Percentiles rank a stretch among this genome's conserved stretches.
These are phyloP conservation scores for Sphagnum fallax DNA, from an alignment of 228 moss, liverwort and hornwort genomes.

Conservation along the genomic window DNA sequence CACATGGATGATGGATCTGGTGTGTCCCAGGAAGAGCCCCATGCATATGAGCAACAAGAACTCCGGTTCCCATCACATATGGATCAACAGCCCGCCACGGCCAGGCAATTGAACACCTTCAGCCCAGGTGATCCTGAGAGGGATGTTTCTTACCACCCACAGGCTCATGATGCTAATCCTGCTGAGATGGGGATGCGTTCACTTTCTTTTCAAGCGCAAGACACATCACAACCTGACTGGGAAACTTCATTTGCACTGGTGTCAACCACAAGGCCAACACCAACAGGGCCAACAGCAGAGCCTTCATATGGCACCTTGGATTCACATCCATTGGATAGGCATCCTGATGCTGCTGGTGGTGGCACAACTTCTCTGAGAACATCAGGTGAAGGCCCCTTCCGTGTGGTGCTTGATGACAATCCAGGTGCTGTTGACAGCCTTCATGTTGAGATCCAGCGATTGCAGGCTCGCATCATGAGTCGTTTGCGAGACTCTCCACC, in stretches of 20 bases:
- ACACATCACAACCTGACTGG: constrained; percentile 71
- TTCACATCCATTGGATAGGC: constrained; percentile 32
- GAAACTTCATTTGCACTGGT: constrained; percentile 86
- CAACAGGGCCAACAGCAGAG: constrained; percentile 28
- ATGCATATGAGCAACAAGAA: background rate
- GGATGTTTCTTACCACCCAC: constrained; percentile 9
- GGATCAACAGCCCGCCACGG: background rate
- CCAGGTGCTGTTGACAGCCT: constrained; percentile 76
- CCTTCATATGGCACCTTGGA: constrained; percentile 30
- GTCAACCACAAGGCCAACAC: constrained; percentile 72
- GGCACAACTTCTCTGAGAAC: constrained; percentile 29
- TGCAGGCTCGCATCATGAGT: constrained; percentile 91
- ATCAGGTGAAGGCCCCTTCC: constrained; percentile 60
- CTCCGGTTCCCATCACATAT: background rate
- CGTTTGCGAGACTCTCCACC: constrained; percentile 64
- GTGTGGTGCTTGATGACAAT: constrained; percentile 72
- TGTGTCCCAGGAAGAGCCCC: constrained; percentile 11
- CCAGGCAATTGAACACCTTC: no score
- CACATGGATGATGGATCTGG: constrained; percentile 5
- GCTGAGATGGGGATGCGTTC: constrained; percentile 39
- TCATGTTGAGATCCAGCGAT: constrained; percentile 78
- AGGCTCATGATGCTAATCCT: constrained; percentile 45
- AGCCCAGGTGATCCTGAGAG: constrained; percentile 10
- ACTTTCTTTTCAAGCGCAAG: constrained; percentile 37
- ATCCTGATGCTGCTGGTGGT: constrained; percentile 1